Evolutionary conservation across 2,329 filamentous ascomycete genomes (phyloP).

Genomic region (Cercospora sp.): DNA sequence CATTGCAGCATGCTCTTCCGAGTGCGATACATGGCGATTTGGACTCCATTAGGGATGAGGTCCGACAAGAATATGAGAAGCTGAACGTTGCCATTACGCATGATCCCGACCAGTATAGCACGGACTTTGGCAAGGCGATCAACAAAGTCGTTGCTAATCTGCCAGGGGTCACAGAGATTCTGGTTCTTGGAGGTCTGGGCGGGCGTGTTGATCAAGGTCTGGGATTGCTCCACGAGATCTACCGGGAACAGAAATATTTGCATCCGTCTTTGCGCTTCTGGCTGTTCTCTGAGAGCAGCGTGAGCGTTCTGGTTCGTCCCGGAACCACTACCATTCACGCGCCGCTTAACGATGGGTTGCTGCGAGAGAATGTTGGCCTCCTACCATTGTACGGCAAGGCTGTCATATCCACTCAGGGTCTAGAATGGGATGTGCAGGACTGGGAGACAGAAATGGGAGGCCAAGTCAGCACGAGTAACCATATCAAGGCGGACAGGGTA

Average conservation of each 20-base stretch:
- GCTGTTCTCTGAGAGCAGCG: constrained; percentile 75
- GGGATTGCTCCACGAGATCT: constrained; percentile 84
- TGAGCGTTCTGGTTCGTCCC: constrained; percentile 76
- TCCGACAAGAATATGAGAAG: constrained; percentile 65
- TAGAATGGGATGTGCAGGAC: constrained; percentile 86
- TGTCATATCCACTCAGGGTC: constrained; percentile 72
- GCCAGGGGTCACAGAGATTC: constrained; percentile 49
- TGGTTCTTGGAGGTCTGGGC: constrained; percentile 80
- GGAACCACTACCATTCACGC: constrained; percentile 69
- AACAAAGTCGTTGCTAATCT: constrained; percentile 55
- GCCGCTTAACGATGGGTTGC: constrained; percentile 51
- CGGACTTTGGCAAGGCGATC: constrained; percentile 85
- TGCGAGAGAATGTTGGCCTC: constrained; percentile 81
- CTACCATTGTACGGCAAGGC: constrained; percentile 79
- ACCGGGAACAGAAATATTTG: constrained; percentile 47
- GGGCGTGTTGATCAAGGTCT: constrained; percentile 92
- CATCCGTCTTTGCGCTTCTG: constrained; percentile 59
- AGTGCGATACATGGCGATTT: constrained; percentile 83
- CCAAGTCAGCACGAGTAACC: constrained; percentile 53
- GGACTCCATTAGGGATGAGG: constrained; percentile 70
- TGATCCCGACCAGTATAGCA: constrained; percentile 79
- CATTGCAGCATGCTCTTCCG: constrained; percentile 37
- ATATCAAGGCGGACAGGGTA: constrained; percentile 45
- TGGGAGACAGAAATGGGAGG: constrained; percentile 65
- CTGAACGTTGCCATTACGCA: constrained; percentile 63